These are phyloP conservation scores for Yarrowia sp. DNA, from an alignment of 805 yeast genomes.

Conservation along the genomic window DNA sequence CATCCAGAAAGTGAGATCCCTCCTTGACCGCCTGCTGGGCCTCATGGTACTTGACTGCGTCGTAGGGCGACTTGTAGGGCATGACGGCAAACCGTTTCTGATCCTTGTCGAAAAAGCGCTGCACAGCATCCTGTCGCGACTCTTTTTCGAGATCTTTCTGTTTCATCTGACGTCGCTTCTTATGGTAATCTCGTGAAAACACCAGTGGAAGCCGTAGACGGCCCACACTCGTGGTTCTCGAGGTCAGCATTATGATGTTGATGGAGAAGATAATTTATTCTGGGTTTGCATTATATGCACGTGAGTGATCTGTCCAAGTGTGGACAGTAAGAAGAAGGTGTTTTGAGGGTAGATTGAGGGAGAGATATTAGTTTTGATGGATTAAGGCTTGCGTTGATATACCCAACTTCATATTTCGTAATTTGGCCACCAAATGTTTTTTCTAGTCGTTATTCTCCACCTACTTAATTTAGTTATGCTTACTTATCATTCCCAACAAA, in stretches of 20 bases:
- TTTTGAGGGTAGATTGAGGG: no score
- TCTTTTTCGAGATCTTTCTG: constrained; percentile 16
- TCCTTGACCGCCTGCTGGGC: constrained; percentile 22
- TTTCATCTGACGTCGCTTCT: constrained; percentile 1
- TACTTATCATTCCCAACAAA: background rate
- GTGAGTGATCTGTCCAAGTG: background rate
- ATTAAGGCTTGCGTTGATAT: no score
- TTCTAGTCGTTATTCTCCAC: background rate
- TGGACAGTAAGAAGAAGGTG: background rate
- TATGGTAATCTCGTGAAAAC: constrained; percentile 5
- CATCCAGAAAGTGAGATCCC: constrained; percentile 43
- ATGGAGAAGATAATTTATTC: background rate
- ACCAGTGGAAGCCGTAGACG: constrained; percentile 21
- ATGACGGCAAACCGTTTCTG: constrained; percentile 6
- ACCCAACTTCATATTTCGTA: no score
- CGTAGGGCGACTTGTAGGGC: constrained; percentile 24
- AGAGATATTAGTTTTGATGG: no score
- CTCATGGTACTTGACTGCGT: constrained; percentile 22
- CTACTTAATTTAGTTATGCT: background rate
- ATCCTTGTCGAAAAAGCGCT: constrained; percentile 19
- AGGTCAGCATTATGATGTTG: constrained; percentile 12
- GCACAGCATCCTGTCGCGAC: constrained; percentile 8
- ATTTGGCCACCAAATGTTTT: background rate
- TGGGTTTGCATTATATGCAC: constrained; percentile 9
- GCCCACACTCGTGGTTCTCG: background rate